phyloP scores from a whole-genome alignment of 495 filamentous ascomycete genomes.

The Penicillium salamii region DNA sequence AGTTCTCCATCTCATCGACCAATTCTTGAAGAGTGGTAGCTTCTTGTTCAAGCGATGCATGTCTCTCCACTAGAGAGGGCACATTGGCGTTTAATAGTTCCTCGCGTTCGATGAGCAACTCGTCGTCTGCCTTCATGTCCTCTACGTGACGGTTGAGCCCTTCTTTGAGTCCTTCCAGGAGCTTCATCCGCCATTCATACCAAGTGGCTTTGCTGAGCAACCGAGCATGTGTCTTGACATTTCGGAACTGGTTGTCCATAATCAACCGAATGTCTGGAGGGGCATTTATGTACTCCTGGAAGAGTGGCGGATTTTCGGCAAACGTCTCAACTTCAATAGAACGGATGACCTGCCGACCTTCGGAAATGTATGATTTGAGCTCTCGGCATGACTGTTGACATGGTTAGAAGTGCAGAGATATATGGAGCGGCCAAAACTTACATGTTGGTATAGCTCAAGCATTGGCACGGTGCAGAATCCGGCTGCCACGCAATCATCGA shows the following conservation, averaged over 20 bases:
- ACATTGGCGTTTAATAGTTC: constrained; percentile 60
- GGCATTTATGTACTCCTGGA: constrained; percentile 88
- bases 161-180: constrained; percentile 78
- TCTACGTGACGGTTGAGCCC: constrained; percentile 70
- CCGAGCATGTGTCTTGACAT: constrained; percentile 88
- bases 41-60: constrained; percentile 60
- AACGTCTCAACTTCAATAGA: constrained; percentile 85
- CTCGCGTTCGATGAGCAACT: constrained; percentile 64
- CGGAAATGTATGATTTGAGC: constrained; percentile 89
- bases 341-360: constrained; percentile 80
- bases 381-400: constrained; percentile 74
- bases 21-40: constrained; percentile 62
- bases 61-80: constrained; percentile 57
- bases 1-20: constrained; percentile 72
- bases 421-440: constrained; percentile 39
- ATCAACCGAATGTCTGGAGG: constrained; percentile 74
- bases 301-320: constrained; percentile 84
- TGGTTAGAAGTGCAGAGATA: constrained; percentile 28
- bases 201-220: constrained; percentile 89
- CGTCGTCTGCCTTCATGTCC: constrained; percentile 74
- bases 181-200: constrained; percentile 96
- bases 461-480: constrained; percentile 89
- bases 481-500: constrained; percentile 80
- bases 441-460: constrained; percentile 91
- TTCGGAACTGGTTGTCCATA: constrained; percentile 97